These are phyloP conservation scores for Candida pseudoviswanathii DNA, from an alignment of 1,139 yeast species.

Conservation along the genomic window DNA sequence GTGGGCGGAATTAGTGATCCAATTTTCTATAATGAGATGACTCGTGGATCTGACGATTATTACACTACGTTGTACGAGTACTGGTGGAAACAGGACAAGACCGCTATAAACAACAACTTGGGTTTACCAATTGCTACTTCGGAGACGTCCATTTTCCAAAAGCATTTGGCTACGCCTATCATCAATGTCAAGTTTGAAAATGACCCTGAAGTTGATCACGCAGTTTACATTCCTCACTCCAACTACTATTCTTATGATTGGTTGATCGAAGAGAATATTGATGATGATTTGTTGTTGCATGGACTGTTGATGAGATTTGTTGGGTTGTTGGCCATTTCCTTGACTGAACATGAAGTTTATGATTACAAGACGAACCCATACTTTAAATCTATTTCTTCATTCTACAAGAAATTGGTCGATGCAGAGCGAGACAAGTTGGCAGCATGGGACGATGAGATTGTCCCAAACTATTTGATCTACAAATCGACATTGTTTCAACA, in stretches of 20 bases:
- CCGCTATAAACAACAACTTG: conserved; percentile 33
- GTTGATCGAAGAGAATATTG: conserved; percentile 31
- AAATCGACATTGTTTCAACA: conserved; percentile 27
- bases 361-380: conserved; percentile 30
- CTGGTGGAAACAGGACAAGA: conserved; percentile 40
- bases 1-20: conserved; percentile 13
- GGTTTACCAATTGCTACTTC: conserved; percentile 28
- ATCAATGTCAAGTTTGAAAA: conserved; percentile 39
- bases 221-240: conserved; percentile 38
- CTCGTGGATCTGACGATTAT: conserved; percentile 19
- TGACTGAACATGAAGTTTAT: conserved; percentile 48
- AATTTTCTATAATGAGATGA: not conserved
- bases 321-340: conserved; percentile 39
- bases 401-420: conserved; percentile 21
- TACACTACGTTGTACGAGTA: conserved; percentile 35
- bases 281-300: conserved; percentile 34
- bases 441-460: conserved; percentile 25
- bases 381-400: conserved; percentile 21
- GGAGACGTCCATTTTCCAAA: conserved; percentile 39
- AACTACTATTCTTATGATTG: conserved; percentile 39
- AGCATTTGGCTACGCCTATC: conserved; percentile 34
- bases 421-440: conserved; percentile 17
- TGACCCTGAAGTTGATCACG: conserved; percentile 30
- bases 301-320: conserved; percentile 40
- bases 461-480: conserved; percentile 24